Evolutionary conservation across 2,329 filamentous ascomycete genomes (phyloP), one percentile per base, ranked within the genome.

Genomic region (Phialophora expanda): DNA sequence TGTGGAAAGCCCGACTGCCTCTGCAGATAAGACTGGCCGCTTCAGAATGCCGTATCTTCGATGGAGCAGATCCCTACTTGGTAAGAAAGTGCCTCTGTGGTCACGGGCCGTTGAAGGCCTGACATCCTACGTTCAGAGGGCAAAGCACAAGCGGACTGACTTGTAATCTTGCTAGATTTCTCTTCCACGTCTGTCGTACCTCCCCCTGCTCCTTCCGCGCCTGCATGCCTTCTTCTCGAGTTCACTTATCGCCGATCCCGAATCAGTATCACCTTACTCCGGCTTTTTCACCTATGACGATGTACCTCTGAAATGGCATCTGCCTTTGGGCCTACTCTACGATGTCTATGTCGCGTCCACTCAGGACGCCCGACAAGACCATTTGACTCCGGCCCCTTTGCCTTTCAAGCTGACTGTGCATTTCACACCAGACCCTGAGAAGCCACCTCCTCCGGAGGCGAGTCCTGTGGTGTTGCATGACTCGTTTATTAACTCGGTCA

Each of bases 231-330:
- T 90, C 79, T 91, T 90, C 75, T 73, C 79, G 1, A 71, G 80
- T 14, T 82, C 77, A 28, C 76, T 90, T 44, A 90, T 90, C 71
- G 80, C 88, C 69, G 82, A 87, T 3, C 78, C 82, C 51, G 79
- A 84, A 34, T 78, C 77, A 66, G 60, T 70, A 9, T 70, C 78
- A 2, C 74, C 83, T 7, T 79, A 84, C 65, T 78, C 85, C 51
- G 84, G 85, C 22, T 89, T 87, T 85, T 85, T 92, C 69, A 87
- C 86, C 1, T 89, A 87, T 73, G 87, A 91, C 74, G 84, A 82
- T 14, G 88, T 91, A 17, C 85, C 87, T 2, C 76, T 91, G 69
- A 90, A 90, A 79, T 90, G 88, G 87, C 89, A 91, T 73, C 88
- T 90, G 66, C 89, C 89, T 0, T 75, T 90, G 11, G 89, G 89